These are phyloP conservation scores for Lodderomyces oxycetoniae DNA, from an alignment of 1,139 yeast genomes.

Conservation along the genomic window DNA sequence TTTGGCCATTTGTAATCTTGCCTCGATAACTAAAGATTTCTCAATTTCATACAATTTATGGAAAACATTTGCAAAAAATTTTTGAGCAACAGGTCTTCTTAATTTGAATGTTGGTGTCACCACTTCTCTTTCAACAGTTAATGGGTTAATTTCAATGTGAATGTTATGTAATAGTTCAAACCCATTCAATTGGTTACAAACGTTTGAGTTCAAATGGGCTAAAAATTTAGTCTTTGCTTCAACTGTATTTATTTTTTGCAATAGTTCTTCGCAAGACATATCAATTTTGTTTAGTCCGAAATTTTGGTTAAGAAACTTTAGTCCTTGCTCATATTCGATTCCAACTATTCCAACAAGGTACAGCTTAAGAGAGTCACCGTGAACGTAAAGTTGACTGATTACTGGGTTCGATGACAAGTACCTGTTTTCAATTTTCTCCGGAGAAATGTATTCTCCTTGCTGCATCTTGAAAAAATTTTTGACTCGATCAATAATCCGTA, in stretches of 20 bases:
- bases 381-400: constrained; percentile 27
- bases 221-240: constrained; percentile 24
- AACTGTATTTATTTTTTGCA: constrained; percentile 22
- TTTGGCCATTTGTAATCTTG: constrained; percentile 10
- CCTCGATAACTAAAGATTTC: constrained; percentile 15
- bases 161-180: constrained; percentile 32
- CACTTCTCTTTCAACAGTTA: constrained; percentile 34
- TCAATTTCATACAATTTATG: constrained; percentile 21
- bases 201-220: constrained; percentile 21
- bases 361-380: constrained; percentile 56
- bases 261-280: constrained; percentile 20
- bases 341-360: constrained; percentile 60
- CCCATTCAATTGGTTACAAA: constrained; percentile 22
- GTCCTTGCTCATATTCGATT: constrained; percentile 26
- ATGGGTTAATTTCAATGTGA: constrained; percentile 31
- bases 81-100: constrained; percentile 28
- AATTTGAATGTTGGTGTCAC: constrained; percentile 39
- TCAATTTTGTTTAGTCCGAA: constrained; percentile 15
- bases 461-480: constrained; percentile 39
- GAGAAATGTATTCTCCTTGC: constrained; percentile 37
- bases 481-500: constrained; percentile 33
- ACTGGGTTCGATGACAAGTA: constrained; percentile 27
- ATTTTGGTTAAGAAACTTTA: constrained; percentile 17
- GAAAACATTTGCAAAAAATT: constrained; percentile 23
- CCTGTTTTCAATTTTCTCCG: constrained; percentile 32